Conservation (phyloP, 352 stramenopile species). For the Globisporangium rhizosaccharum region DNA sequence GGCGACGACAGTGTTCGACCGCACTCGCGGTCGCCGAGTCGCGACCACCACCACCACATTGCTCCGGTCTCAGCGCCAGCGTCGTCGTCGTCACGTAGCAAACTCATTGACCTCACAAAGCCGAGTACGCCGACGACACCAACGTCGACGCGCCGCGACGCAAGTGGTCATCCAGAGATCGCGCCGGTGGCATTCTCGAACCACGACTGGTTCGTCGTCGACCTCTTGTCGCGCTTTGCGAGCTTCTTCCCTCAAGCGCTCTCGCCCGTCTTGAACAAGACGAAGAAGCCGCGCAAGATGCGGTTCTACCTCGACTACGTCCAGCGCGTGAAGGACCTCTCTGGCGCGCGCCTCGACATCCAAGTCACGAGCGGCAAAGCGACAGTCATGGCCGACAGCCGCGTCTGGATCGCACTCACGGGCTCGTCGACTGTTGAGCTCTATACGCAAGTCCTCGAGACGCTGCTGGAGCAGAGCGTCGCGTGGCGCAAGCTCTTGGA, state of each 20-base stretch:
- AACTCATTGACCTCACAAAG: not conserved
- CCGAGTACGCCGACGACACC: not conserved
- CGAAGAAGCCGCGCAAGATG: slow-evolving; percentile 66
- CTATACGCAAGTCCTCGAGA: slow-evolving; percentile 43
- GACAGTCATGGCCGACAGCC: slow-evolving; percentile 31
- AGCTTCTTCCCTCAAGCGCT: slow-evolving; percentile 45
- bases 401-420: slow-evolving; percentile 46
- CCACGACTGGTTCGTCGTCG: slow-evolving; percentile 37
- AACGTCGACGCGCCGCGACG: not conserved
- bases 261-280: slow-evolving; percentile 51
- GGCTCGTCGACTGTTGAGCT: slow-evolving; percentile 34
- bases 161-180: slow-evolving; percentile 17
- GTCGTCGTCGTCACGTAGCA: not conserved
- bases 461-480: slow-evolving; percentile 29
- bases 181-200: slow-evolving; percentile 40
- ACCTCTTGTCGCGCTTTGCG: slow-evolving; percentile 50
- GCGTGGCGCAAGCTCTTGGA: slow-evolving; percentile 46
- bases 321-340: slow-evolving; percentile 39
- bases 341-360: slow-evolving; percentile 32
- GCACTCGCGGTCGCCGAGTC: too few species aligned
- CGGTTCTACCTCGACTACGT: slow-evolving; percentile 67
- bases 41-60: not conserved
- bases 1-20: too few species aligned
- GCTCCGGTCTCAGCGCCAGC: too few species aligned
- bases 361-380: slow-evolving; percentile 32